Base-by-base conservation (phyloP, 2,329 filamentous ascomycete species). In the Colletotrichum truncatum region DNA sequence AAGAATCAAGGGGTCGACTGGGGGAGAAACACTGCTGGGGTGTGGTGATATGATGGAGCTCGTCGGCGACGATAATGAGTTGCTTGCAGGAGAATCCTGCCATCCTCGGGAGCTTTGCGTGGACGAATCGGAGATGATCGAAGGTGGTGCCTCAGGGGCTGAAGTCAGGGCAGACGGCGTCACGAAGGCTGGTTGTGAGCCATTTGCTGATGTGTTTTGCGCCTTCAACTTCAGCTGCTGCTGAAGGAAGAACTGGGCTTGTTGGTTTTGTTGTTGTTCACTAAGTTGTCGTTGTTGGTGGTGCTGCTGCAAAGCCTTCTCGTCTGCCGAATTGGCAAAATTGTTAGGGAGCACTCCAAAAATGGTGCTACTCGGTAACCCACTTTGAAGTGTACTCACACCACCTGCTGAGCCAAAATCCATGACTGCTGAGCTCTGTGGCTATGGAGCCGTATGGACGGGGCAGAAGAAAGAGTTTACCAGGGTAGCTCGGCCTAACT, bases 311-410 rank as follows among this genome's bases (percentile, higher is more conserved):
- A 30, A 2, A 12, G 23, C 8, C 28, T 38, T 34, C 7, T 11
- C 16, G 16, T 18, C 49, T 65, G 36, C 14, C 7, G 23, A 36
- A 23, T 8, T 26, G 34, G 43, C 26, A 10, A 21, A 25, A 8
- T 21, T 14, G 49, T 51, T 28, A 28, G 43, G n/a, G 11, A 38
- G n/a, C 11, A 21, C 4, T 6, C 32, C 9, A 6, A 25, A 16
- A 21, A 26, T 25, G 21, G 54, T 46, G 25, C 21, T 52, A 12
- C 16, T 21, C 11, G 54, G 9, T 10, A 62, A 45, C 57, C 49
- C 63, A 62, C 63, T 26, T 55, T 62, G 57, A 43, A 49, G 34
- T 18, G 14, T 21, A 43, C 43, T 51, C 16, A 49, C 49, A 45
- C n/a, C n/a, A n/a, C 57, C 30, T 28, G n/a, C 18, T 12, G 34